phyloP scores from a whole-genome alignment of 148 eudicot species.

The Rheum nobile region DNA sequence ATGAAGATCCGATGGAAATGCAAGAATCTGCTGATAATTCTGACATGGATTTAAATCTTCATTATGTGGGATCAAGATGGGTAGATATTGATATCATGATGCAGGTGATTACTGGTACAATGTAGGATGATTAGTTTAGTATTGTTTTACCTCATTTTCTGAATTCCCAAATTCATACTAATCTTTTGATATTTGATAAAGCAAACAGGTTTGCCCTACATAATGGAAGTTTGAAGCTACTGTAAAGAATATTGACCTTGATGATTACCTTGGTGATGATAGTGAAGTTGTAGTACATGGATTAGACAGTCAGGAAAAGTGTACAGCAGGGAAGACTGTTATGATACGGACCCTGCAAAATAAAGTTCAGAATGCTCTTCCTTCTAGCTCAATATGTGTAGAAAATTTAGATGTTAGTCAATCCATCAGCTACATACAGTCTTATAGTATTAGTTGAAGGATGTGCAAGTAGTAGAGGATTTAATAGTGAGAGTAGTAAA shows the following conservation, averaged over 20 bases:
- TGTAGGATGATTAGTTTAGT: not conserved
- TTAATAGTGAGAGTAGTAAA: no score
- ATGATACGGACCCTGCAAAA: slow-evolving; percentile 45
- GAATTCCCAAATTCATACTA: slow-evolving; percentile 11
- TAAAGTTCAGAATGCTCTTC: slow-evolving; percentile 48
- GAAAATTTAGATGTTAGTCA: no score
- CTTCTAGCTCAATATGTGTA: no score
- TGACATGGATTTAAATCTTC: slow-evolving; percentile 28
- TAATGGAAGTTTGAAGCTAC: no score
- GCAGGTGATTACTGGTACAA: slow-evolving; percentile 13
- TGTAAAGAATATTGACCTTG: no score
- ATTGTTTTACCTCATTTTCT: not conserved
- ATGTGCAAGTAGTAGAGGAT: no score
- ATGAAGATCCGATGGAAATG: slow-evolving; percentile 36
- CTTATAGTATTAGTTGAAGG: no score
- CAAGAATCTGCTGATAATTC: slow-evolving; percentile 15
- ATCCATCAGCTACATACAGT: no score
- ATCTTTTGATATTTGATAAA: no score
- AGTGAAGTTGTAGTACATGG: slow-evolving; percentile 13
- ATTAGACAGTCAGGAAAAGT: slow-evolving; percentile 17
- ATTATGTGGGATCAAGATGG: slow-evolving; percentile 41
- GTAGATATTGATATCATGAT: no score
- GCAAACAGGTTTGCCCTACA: no score
- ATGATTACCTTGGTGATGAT: no score
- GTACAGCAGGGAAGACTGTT: slow-evolving; percentile 20